Evolutionary conservation across 805 yeast species (phyloP).

Genomic region (Ogataea nonfermentans): DNA sequence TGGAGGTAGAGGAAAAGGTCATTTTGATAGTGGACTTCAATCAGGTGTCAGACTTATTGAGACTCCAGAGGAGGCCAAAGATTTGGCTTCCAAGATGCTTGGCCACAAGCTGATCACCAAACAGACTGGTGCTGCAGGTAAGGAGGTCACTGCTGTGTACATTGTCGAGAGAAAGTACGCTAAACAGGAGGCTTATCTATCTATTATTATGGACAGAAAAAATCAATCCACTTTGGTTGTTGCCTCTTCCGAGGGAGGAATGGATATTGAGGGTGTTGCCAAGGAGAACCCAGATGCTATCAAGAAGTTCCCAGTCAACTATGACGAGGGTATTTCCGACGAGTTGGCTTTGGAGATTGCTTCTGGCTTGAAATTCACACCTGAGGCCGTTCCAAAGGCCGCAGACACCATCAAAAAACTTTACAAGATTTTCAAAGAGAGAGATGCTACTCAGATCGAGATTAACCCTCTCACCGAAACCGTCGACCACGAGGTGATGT

Average conservation of each 20-base stretch:
- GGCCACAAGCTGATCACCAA: conserved; percentile 92
- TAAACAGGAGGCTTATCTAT: conserved; percentile 91
- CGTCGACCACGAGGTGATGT: conserved; percentile 81
- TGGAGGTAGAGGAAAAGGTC: conserved; percentile 99
- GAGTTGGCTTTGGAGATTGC: conserved; percentile 76
- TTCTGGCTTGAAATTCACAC: conserved; percentile 74
- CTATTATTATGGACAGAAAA: conserved; percentile 92
- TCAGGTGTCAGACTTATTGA: conserved; percentile 94
- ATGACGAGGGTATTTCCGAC: conserved; percentile 77
- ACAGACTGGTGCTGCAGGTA: conserved; percentile 97
- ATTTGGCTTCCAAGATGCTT: conserved; percentile 85
- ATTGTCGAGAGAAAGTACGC: conserved; percentile 94
- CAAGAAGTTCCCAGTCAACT: conserved; percentile 78
- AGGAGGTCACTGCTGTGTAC: conserved; percentile 94
- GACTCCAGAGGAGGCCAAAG: conserved; percentile 81
- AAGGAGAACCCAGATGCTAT: conserved; percentile 86
- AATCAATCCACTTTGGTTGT: conserved; percentile 89
- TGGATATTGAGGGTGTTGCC: conserved; percentile 99
- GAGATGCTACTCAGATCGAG: conserved; percentile 97
- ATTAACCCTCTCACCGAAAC: conserved; percentile 97
- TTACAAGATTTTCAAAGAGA: conserved; percentile 85
- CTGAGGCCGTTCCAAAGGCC: conserved; percentile 77
- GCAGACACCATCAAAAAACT: conserved; percentile 83
- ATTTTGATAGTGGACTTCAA: conserved; percentile 90
- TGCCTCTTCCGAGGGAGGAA: conserved; percentile 98